Evolutionary conservation across 2,329 filamentous ascomycete genomes (phyloP), one percentile per base, ranked within the genome.

Genomic region (Endoconidiophora polonica): DNA sequence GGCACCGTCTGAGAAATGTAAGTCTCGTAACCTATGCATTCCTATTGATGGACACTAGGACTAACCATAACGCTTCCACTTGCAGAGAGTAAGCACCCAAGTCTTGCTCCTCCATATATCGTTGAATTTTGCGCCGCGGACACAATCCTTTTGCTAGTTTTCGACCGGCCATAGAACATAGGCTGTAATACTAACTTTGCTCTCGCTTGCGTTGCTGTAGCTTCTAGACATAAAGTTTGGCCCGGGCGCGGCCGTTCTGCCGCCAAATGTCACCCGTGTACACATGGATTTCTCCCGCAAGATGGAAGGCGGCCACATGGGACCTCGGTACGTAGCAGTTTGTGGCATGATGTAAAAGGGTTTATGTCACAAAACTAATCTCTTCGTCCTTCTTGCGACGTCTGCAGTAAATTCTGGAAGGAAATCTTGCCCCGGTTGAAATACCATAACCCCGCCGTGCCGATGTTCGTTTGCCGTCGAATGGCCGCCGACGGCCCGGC

Each of bases 401-500:
- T 14, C 39, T 40, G 53, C 56, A 94, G 88, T 60, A 86, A 86
- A 68, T 95, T 98, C 74, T 94, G 86, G 85, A 78, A 76, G 56
- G 71, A 80, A 54, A 82, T 79, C 62, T 79, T 96, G 44, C 85
- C 86, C 20, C 78, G 86, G 52, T 72, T 98, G 57, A 95, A 98
- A 72, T 98, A 81, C 69, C 83, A 94, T 72, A 98, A 98, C 64
- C 91, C 91, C 0, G 68, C 78, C 10, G 65, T 95, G 43, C 77
- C 82, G 41, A 93, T 96, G 74, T 79, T 84, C 53, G 77, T 94
- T 58, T 81, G 82, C 63, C 82, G 84, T 53, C 79, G 75, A 55
- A 59, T 63, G 37, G 66, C 79, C 42, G 70, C 77, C 57, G 63
- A 68, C 3, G 69, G 69, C 20, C 68, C 74, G 5, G 76, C 83